Evolutionary conservation across 306 rosid genomes (phyloP), one percentile per base, ranked within the genome.

Genomic region (Quercus cerris): DNA sequence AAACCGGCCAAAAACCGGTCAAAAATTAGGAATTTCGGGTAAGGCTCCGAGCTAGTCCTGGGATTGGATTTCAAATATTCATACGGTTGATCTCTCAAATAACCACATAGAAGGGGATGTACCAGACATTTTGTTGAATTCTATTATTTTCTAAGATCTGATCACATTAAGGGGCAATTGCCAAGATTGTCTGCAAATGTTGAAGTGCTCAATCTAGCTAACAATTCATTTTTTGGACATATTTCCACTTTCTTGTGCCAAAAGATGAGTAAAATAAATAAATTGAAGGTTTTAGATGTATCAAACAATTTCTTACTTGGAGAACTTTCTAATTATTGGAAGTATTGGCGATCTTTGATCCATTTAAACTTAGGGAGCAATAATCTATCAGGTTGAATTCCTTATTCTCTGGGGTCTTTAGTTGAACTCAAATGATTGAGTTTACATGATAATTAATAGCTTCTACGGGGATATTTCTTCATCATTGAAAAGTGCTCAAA

Each of bases 291-390:
- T 8, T 6, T 41, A 5, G 46, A 2, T 22, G 12, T 0, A 14
- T 31, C 44, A 69, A 38, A 71, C 13, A 63, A 74, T 84, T 27
- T 64, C 69, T 58, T 84, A 22, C 71, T 71, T 17, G 81, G 84
- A 20, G 81, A 75, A 23, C 78, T 84, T 56, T 64, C 78, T 71
- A 57, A 71, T 1, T 84, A 78, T 75, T 84, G 81, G 86, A 64
- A 28, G 23, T 56, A 75, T 17, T 84, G 81, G 86, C 78, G 76
- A 64, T 76, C 75, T 70, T 76, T 84, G 46, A 38, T 79, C 75
- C 75, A 88, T 56, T 77, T 88, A 30, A 62, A 86, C 75, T 70
- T 88, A 59, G 81, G 82, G 0, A 11, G 18, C n/a, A 88, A 86
- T 80, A 81, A 81, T n/a, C 77, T 86, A 0, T 63, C 63, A 8